Base-by-base conservation (phyloP, 345 rosid genomes). In the Eucalyptus microcorys region DNA sequence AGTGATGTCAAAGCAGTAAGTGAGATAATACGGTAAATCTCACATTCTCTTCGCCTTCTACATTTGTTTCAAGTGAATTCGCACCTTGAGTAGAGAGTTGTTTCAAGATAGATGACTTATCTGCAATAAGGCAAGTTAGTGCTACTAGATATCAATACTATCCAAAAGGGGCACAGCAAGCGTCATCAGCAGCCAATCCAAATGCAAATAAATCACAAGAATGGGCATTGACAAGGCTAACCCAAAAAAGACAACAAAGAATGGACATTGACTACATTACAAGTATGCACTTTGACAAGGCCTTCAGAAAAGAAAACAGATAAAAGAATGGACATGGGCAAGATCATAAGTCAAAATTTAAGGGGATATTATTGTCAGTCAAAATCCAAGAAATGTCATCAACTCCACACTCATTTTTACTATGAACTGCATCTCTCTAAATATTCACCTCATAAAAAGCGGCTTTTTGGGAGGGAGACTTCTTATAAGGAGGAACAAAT, bases 41-140 rank as follows among this genome's bases (percentile, higher is more conserved):
- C 90, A 94, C 99, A 92, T 94, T 95, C 87, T 93, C 97, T 88
- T 93, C 96, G 80, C 92, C 96, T 87, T 92, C 95, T 42, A 48
- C 76, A 49, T 52, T 90, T 79, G 88, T 84, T 55, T 92, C 95
- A 13, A 52, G 87, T 27, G 88, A 83, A 40, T 89, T 90, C 83
- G 10, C 11, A 86, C 90, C 90, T 84, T 92, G 92, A 86, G 87
- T 86, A 86, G 55, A 89, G 64, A 93, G 90, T 86, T 90, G 92
- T 92, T 92, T 96, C 91, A 92, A 87, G 81, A 86, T 85, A 66
- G 89, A 64, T 40, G 90, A 91, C 11, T 85, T 88, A 88, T 90
- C 96, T 94, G 90, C 52, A 91, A 76, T 79, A 43, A 89, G 61
- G 52, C 89, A 85, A 80, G 85, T 89, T 32, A 91, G 52, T 11